Conservation (phyloP, 108 stramenopile genomes). For the Fistulifera solaris region DNA sequence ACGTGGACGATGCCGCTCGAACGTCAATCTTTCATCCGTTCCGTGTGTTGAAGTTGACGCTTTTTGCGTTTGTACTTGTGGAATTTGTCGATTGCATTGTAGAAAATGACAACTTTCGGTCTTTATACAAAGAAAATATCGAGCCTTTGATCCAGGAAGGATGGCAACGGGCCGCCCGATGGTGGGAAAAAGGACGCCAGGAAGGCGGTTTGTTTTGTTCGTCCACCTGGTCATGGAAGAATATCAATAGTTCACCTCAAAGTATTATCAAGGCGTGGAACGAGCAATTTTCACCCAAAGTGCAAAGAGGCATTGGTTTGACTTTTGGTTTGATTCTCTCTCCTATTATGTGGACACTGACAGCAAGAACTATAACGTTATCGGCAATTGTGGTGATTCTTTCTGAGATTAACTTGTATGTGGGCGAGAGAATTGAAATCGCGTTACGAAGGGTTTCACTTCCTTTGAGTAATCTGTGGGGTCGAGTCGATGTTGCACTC, state of each 20-base stretch:
- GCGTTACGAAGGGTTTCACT: too few species aligned
- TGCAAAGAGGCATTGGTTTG: constrained; percentile 3
- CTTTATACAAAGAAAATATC: too few species aligned
- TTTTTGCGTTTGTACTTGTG: constrained; percentile 1
- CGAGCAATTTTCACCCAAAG: constrained; percentile 13
- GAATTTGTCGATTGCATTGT: not conserved
- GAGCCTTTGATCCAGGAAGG: not conserved
- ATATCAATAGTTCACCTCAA: constrained; percentile 15
- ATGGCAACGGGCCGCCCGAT: not conserved
- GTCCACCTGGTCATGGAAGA: not conserved
- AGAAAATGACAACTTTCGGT: not conserved
- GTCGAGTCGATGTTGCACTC: too few species aligned
- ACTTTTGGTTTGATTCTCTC: constrained; percentile 5
- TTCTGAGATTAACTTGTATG: too few species aligned
- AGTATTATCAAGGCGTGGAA: constrained; percentile 21
- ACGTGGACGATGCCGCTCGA: not conserved
- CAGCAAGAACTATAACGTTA: too few species aligned
- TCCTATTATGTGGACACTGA: not conserved
- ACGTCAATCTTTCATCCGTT: constrained; percentile 1
- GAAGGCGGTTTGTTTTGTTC: constrained; percentile 5
- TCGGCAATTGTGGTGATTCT: too few species aligned
- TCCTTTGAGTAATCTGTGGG: too few species aligned
- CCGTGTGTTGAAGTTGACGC: constrained; percentile 1
- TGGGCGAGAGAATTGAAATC: too few species aligned
- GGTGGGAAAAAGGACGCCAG: constrained; percentile 2